Percentiles rank a stretch among this genome's conserved stretches.
Conservation (phyloP, 441 rosid genomes). For the Macaranga tanarius region DNA sequence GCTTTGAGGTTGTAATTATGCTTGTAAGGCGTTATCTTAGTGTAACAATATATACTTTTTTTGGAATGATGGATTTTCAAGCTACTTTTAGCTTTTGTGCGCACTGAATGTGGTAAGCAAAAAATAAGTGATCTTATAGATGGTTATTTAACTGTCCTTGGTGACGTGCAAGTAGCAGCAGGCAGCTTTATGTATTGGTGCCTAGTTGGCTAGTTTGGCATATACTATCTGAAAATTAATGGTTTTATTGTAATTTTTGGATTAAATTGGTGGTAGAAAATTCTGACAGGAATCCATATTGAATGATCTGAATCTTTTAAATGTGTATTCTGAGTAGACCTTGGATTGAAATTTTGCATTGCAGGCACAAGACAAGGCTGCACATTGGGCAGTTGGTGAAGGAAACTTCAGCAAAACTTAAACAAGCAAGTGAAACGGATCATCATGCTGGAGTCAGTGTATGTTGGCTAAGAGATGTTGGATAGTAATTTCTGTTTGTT, state of each 20-base stretch:
- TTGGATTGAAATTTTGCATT: slow-evolving; percentile 21
- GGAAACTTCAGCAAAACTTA: slow-evolving; percentile 91
- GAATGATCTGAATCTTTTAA: background rate
- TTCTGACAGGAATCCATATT: too few relatives aligned
- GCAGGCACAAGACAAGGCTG: slow-evolving; percentile 79
- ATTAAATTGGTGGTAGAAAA: background rate
- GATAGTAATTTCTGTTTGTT: background rate
- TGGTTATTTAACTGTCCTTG: too few relatives aligned
- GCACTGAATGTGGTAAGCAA: too few relatives aligned
- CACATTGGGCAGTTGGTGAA: slow-evolving; percentile 87
- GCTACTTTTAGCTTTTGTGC: too few relatives aligned
- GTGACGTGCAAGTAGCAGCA: too few relatives aligned
- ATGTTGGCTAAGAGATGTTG: slow-evolving; percentile 25
- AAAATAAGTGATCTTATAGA: too few relatives aligned
- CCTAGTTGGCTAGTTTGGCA: background rate
- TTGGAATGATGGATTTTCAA: too few relatives aligned
- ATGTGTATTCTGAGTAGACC: background rate
- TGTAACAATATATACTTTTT: too few relatives aligned
- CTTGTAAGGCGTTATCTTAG: too few relatives aligned
- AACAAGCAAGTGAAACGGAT: slow-evolving; percentile 88
- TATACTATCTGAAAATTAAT: too few relatives aligned
- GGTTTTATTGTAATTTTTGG: background rate
- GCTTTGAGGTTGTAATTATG: too few relatives aligned
- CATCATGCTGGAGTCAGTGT: slow-evolving; percentile 73
- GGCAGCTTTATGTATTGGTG: too few relatives aligned